phyloP scores from a whole-genome alignment of 2,329 filamentous ascomycete species.

The Arthrobotrys megalospora region DNA sequence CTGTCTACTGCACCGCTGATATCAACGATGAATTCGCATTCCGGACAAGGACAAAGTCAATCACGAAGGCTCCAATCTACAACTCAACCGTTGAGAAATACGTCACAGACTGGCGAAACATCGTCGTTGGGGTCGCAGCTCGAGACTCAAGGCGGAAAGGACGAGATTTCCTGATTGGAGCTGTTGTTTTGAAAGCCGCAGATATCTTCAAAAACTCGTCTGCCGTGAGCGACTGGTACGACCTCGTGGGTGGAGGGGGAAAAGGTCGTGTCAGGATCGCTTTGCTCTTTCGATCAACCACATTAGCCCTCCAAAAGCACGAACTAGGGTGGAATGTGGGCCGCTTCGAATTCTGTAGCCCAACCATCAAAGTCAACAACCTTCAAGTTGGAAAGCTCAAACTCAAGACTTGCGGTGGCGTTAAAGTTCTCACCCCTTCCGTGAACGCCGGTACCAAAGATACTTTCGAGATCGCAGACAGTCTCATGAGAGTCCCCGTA shows the following conservation, averaged over 20 bases:
- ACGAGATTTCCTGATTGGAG: constrained; percentile 92
- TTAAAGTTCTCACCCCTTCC: constrained; percentile 66
- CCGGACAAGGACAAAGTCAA: constrained; percentile 90
- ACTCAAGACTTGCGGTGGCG: constrained; percentile 55
- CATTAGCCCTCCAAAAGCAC: constrained; percentile 83
- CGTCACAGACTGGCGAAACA: constrained; percentile 92
- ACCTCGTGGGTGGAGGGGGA: constrained; percentile 91
- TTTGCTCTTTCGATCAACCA: constrained; percentile 88
- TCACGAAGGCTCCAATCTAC: constrained; percentile 95
- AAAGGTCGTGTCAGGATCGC: constrained; percentile 92
- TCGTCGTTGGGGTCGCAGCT: constrained; percentile 89
- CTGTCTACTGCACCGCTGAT: constrained; percentile 92
- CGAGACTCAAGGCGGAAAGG: constrained; percentile 90
- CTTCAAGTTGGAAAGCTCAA: constrained; percentile 53
- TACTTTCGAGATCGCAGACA: constrained; percentile 34
- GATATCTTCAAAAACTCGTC: constrained; percentile 89
- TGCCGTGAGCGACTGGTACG: constrained; percentile 92
- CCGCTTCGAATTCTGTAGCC: constrained; percentile 87
- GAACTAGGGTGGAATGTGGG: constrained; percentile 96
- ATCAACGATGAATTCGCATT: constrained; percentile 84
- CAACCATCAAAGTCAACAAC: constrained; percentile 78
- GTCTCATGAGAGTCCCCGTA: constrained; percentile 81
- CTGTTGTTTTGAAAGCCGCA: constrained; percentile 88
- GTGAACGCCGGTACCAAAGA: constrained; percentile 62
- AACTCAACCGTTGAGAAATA: constrained; percentile 96